phyloP scores from a whole-genome alignment of 2,329 filamentous ascomycete genomes.

The Triangularia setosa region DNA sequence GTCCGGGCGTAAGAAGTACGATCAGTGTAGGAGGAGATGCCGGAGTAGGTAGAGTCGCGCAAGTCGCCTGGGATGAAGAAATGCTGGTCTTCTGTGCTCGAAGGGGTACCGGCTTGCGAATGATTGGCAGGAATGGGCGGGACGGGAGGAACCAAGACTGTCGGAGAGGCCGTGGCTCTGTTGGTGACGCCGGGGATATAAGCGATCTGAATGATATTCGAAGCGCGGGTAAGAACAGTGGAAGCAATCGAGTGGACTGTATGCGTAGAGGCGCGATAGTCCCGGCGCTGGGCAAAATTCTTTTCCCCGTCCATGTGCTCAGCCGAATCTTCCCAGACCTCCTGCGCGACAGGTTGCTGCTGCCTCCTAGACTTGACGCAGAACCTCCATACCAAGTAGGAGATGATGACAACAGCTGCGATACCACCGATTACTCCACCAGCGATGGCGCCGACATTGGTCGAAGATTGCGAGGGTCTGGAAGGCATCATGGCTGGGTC shows the following conservation, averaged over 20 bases:
- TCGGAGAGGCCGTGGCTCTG: slow-evolving; percentile 78
- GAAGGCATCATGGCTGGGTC: slow-evolving; percentile 8
- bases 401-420: slow-evolving; percentile 65
- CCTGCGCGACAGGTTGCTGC: slow-evolving; percentile 47
- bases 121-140: slow-evolving; percentile 77
- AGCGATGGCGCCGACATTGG: slow-evolving; percentile 80
- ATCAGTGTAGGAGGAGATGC: slow-evolving; percentile 61
- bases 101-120: slow-evolving; percentile 54
- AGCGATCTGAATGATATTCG: slow-evolving; percentile 98
- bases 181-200: slow-evolving; percentile 98
- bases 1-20: slow-evolving; percentile 58
- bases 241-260: slow-evolving; percentile 91
- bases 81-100: slow-evolving; percentile 69
- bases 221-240: slow-evolving; percentile 89
- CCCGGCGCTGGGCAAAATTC: slow-evolving; percentile 48
- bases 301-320: slow-evolving; percentile 53
- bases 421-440: slow-evolving; percentile 88
- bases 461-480: slow-evolving; percentile 37
- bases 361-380: slow-evolving; percentile 73
- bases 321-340: slow-evolving; percentile 55
- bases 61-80: slow-evolving; percentile 92
- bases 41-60: slow-evolving; percentile 86
- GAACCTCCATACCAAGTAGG: slow-evolving; percentile 83
- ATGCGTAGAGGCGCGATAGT: slow-evolving; percentile 72
- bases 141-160: slow-evolving; percentile 84